Evolutionary conservation across 345 rosid species (phyloP), one percentile per base, ranked within the genome.

Genomic region (Eucalyptus viminalis): DNA sequence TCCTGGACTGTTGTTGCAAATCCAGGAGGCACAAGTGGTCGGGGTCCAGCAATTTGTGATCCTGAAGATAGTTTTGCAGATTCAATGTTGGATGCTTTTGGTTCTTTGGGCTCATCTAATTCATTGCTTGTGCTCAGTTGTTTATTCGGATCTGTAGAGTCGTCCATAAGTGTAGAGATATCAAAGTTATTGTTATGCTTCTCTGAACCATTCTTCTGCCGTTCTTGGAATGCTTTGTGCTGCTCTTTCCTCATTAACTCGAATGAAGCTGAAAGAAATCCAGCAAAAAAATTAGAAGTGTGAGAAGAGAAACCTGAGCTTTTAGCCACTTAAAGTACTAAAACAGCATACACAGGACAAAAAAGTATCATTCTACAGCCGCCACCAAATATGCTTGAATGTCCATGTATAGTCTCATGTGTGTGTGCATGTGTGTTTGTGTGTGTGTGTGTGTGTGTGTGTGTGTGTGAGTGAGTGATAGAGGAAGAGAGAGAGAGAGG

Each of bases 11-110:
- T 91, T 89, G 95, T 97, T 88, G 95, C 89, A 93, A 98, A 98
- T 86, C 99, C 99, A 14, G 99, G 99, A 65, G 99, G 99, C 89
- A 98, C 99, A 92, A 95, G 99, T 88, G 99, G 99, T 91, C 98
- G 94, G 87, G 97, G 92, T 88, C 95, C 96, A 90, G 92, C 93
- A 87, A 91, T 92, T 91, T 93, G 96, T 37, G 92, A 72, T 86
- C 93, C 90, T 49, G 92, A 53, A 89, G 92, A 87, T 87, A 92
- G 83, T 91, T 94, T 95, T 13, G 93, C 92, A 67, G 93, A 90
- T 80, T 92, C 93, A 89, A 50, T 89, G 76, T 47, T 89, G 83
- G 91, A 60, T 31, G 88, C 58, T n/a, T 91, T 90, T 34, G 53
- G 91, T 58, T 49, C 47, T 86, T 90, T 90, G 86, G 88, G 90